Percentiles rank a stretch among this genome's conserved stretches.
phyloP scores from a whole-genome alignment of 371 early-diverging fungal genomes.

The Blastocladiella emersonii region DNA sequence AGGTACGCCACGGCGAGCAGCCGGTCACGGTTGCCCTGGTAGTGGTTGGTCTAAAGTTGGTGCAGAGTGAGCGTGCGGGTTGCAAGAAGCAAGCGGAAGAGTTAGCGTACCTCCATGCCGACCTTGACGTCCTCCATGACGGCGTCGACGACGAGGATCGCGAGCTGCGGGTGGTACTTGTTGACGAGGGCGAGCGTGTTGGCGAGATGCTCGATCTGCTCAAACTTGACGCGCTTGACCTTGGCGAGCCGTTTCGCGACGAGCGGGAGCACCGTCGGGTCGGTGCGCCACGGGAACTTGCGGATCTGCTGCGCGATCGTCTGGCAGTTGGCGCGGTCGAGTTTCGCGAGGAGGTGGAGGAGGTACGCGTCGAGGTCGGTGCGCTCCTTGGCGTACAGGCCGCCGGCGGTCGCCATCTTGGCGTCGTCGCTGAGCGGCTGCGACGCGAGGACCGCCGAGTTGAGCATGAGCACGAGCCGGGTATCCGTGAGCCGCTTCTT shows the following conservation, averaged over 20 bases:
- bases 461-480: constrained; percentile 70
- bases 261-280: constrained; percentile 18
- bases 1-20: constrained; percentile 60
- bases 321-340: constrained; percentile 20
- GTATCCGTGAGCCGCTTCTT: constrained; percentile 43
- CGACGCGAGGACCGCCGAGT: constrained; percentile 79
- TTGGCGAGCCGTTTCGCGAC: constrained; percentile 51
- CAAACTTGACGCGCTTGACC: constrained; percentile 81
- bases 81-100: background rate
- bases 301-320: constrained; percentile 57
- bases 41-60: constrained; percentile 47
- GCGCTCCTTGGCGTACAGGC: constrained; percentile 42
- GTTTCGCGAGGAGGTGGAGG: background rate
- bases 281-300: constrained; percentile 75
- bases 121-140: constrained; percentile 76
- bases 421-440: constrained; percentile 20
- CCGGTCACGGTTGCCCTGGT: constrained; percentile 77
- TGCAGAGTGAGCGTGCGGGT: background rate
- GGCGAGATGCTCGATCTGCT: constrained; percentile 68
- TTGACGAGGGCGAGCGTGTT: constrained; percentile 62
- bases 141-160: constrained; percentile 66
- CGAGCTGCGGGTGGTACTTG: constrained; percentile 71
- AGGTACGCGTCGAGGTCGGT: constrained; percentile 62
- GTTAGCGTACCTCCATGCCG: constrained; percentile 55
- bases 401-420: no score